Evolutionary conservation across 306 rosid genomes (phyloP).

Genomic region (Dalbergia cultrata): DNA sequence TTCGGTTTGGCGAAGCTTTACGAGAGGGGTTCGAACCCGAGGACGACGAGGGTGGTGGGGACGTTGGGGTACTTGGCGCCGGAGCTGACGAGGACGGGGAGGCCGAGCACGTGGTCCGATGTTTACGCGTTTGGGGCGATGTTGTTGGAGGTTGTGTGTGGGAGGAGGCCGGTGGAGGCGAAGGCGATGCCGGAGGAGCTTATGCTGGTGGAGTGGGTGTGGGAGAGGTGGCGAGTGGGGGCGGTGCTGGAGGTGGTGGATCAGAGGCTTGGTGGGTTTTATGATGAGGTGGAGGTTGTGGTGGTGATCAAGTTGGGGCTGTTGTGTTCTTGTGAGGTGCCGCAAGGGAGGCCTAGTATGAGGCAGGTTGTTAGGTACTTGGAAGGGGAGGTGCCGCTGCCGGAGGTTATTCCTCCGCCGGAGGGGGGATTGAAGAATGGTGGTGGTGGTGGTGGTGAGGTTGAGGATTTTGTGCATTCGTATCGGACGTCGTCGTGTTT

Average conservation of each 20-base stretch:
- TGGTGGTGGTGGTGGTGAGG: conserved; percentile 16
- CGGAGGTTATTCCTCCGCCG: conserved; percentile 43
- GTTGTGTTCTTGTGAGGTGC: conserved; percentile 58
- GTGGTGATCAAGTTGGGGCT: conserved; percentile 60
- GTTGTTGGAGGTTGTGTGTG: conserved; percentile 68
- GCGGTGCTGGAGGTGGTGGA: conserved; percentile 54
- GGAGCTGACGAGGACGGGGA: conserved; percentile 68
- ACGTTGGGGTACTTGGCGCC: conserved; percentile 74
- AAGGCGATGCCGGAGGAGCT: conserved; percentile 74
- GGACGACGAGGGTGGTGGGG: conserved; percentile 70
- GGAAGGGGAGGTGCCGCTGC: conserved; percentile 56
- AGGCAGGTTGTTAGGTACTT: conserved; percentile 62
- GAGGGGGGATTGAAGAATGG: conserved; percentile 33
- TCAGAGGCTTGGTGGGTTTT: conserved; percentile 46
- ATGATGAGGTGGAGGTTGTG: conserved; percentile 58
- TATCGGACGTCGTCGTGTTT: conserved; percentile 45
- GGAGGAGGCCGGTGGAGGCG: conserved; percentile 66
- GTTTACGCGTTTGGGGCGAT: conserved; percentile 72
- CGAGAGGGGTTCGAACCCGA: conserved; percentile 62
- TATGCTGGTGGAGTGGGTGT: conserved; percentile 68
- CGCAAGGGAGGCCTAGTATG: conserved; percentile 55
- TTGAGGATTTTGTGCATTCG: conserved; percentile 46
- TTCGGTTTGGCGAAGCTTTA: conserved; percentile 71
- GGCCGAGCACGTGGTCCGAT: conserved; percentile 61
- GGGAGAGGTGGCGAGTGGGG: conserved; percentile 66